Percentiles rank a stretch among this genome's conserved stretches.
Evolutionary conservation across 2,329 filamentous ascomycete species (phyloP).

Genomic region (Salinomyces thailandicus): DNA sequence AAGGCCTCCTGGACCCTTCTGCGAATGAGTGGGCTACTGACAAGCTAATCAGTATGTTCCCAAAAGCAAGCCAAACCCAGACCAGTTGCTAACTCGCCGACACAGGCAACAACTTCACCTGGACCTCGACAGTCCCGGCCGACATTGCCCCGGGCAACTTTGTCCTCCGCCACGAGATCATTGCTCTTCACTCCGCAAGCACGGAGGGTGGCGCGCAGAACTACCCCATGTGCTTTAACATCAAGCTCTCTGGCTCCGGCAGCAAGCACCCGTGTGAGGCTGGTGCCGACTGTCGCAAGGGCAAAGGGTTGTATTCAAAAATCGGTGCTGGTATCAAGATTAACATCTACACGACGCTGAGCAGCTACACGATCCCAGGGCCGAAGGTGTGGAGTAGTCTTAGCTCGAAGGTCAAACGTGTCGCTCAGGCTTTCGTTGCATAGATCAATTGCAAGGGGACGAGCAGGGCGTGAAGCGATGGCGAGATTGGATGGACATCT

Average conservation of each 20-base stretch:
- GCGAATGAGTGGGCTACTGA: slow-evolving; percentile 46
- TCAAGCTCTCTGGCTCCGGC: slow-evolving; percentile 47
- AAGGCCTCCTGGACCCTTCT: slow-evolving; percentile 36
- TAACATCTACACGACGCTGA: slow-evolving; percentile 46
- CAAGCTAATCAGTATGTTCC: slow-evolving; percentile 31
- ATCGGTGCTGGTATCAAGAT: slow-evolving; percentile 48
- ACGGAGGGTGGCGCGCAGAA: slow-evolving; percentile 34
- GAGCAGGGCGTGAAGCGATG: background rate
- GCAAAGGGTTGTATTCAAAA: slow-evolving; percentile 47
- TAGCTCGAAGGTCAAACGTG: background rate
- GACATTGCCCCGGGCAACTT: slow-evolving; percentile 46
- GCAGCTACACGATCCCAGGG: slow-evolving; percentile 43
- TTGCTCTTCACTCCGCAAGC: slow-evolving; percentile 48
- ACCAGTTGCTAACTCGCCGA: too few relatives aligned
- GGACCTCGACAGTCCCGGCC: slow-evolving; percentile 31
- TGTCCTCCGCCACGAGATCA: slow-evolving; percentile 49
- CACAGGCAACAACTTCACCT: slow-evolving; percentile 34
- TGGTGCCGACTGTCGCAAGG: slow-evolving; percentile 34
- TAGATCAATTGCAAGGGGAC: background rate
- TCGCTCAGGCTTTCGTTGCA: background rate
- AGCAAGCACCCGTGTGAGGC: slow-evolving; percentile 30
- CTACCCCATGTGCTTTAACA: slow-evolving; percentile 45
- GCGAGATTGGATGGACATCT: background rate
- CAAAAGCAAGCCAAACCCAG: too few relatives aligned
- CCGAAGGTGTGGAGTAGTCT: slow-evolving; percentile 27